Evolutionary conservation across 305 asterid genomes (phyloP).

Genomic region (Solanum chacoense): DNA sequence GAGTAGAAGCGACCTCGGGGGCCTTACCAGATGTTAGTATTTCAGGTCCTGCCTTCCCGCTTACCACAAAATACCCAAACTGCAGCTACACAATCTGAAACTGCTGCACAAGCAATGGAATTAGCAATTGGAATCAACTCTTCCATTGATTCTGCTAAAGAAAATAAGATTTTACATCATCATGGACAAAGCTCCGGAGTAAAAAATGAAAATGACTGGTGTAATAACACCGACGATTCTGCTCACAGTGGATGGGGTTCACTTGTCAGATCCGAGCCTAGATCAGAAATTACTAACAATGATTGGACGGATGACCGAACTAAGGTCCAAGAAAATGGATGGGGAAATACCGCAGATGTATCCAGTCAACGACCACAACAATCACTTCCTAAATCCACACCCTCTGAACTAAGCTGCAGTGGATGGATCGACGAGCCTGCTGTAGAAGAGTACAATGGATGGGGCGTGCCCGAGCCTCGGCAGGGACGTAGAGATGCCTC

Average conservation of each 20-base stretch:
- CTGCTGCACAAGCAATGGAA: not conserved
- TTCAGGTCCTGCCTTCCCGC: not conserved
- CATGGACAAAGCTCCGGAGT: not conserved
- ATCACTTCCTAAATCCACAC: not conserved
- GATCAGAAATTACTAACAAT: not conserved
- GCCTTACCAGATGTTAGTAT: not conserved
- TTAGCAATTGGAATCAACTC: not conserved
- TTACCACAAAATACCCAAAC: not conserved
- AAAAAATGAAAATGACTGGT: not conserved
- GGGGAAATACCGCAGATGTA: not conserved
- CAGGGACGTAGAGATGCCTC: not conserved
- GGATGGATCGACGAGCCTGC: not conserved
- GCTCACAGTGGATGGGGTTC: not conserved
- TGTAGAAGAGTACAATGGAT: slow-evolving; percentile 3
- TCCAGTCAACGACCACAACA: not conserved
- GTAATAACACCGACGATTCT: not conserved
- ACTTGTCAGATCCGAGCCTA: not conserved
- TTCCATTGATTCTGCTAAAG: not conserved
- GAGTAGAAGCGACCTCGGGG: not conserved
- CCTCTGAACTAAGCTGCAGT: not conserved
- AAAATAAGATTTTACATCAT: not conserved
- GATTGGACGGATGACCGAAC: not conserved
- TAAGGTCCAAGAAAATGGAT: not conserved
- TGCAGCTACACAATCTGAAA: not conserved
- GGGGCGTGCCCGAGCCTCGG: not conserved